Percentiles rank a stretch among this genome's conserved stretches.
These are phyloP conservation scores for Gynostemma pentaphyllum DNA, from an alignment of 306 rosid species.

Conservation along the genomic window DNA sequence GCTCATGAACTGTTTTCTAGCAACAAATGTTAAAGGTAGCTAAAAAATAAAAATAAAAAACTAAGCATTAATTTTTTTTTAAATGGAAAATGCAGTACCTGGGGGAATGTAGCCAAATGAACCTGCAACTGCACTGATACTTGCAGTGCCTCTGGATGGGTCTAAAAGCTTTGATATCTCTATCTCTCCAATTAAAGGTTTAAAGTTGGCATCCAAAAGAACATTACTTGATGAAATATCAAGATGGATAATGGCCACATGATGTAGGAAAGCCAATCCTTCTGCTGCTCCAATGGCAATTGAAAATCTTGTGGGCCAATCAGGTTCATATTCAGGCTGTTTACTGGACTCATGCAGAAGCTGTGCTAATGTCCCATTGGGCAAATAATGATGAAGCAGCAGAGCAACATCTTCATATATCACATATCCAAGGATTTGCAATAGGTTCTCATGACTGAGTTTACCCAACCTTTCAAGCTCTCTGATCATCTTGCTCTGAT, in stretches of 20 bases:
- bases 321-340: constrained; percentile 74
- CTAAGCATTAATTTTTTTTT: not conserved
- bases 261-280: constrained; percentile 94
- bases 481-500: constrained; percentile 92
- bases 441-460: constrained; percentile 75
- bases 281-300: constrained; percentile 90
- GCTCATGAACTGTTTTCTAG: too few species aligned
- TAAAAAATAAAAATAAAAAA: too few species aligned
- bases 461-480: constrained; percentile 93
- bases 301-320: constrained; percentile 79
- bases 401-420: constrained; percentile 92
- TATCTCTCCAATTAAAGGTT: constrained; percentile 82
- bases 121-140: constrained; percentile 98
- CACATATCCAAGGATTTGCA: constrained; percentile 84
- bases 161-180: constrained; percentile 95
- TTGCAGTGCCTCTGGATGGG: constrained; percentile 90
- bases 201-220: constrained; percentile 69
- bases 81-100: constrained; percentile 34
- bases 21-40: too few species aligned
- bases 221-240: constrained; percentile 89
- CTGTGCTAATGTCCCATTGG: constrained; percentile 79
- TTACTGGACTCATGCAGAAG: constrained; percentile 75
- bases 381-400: constrained; percentile 72
- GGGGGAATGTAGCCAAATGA: constrained; percentile 99
- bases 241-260: constrained; percentile 85